These are phyloP conservation scores for Rauvolfia tetraphylla DNA, from an alignment of 257 asterid genomes.

Conservation along the genomic window DNA sequence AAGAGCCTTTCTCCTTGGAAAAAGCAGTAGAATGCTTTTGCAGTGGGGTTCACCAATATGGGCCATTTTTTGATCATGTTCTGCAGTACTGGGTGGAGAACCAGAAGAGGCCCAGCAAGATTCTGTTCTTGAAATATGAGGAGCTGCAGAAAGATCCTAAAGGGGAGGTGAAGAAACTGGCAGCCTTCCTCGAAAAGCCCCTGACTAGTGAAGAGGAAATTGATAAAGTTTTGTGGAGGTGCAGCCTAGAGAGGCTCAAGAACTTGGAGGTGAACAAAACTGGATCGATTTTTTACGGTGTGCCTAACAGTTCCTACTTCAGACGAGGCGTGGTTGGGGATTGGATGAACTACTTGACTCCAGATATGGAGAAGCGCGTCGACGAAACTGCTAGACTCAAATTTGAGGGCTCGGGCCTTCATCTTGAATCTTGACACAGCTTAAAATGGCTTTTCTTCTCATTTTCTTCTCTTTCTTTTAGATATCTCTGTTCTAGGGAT, in stretches of 20 bases:
- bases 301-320: conserved; percentile 31
- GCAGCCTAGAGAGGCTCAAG: conserved; percentile 36
- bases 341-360: conserved; percentile 36
- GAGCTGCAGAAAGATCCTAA: conserved; percentile 26
- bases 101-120: conserved; percentile 25
- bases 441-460: background rate
- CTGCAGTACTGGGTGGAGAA: conserved; percentile 29
- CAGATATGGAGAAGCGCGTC: conserved; percentile 28
- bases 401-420: conserved; percentile 27
- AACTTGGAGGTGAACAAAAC: conserved; percentile 36
- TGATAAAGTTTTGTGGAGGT: conserved; percentile 29
- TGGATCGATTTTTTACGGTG: conserved; percentile 24
- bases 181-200: conserved; percentile 33
- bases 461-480: background rate
- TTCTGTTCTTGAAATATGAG: conserved; percentile 35
- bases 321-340: conserved; percentile 36
- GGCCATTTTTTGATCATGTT: conserved; percentile 37
- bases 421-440: conserved; percentile 16
- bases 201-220: conserved; percentile 22
- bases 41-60: conserved; percentile 35
- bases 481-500: background rate
- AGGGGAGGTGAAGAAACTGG: conserved; percentile 29
- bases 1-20: conserved; percentile 33
- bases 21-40: conserved; percentile 33
- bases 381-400: conserved; percentile 16